A percentile compares a stretch with the other conserved stretches of the same genome.
These are phyloP conservation scores for Pyrenochaeta sp. DNA, from an alignment of 2,329 filamentous ascomycete genomes.

Conservation along the genomic window DNA sequence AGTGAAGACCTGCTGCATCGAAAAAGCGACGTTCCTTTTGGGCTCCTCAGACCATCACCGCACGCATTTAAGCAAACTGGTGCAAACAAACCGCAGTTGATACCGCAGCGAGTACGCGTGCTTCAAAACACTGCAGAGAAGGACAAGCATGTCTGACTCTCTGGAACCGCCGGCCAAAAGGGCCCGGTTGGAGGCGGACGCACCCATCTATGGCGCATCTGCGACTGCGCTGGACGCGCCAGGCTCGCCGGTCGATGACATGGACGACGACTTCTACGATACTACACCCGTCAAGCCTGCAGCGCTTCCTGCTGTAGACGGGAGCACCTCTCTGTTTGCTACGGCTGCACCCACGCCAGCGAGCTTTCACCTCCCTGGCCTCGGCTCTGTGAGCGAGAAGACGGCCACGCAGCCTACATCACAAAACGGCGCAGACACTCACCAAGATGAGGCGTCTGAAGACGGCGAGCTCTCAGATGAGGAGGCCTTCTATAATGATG, in stretches of 20 bases:
- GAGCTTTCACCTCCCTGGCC: slow-evolving; percentile 45
- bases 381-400: slow-evolving; percentile 41
- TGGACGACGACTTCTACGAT: slow-evolving; percentile 52
- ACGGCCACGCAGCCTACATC: slow-evolving; percentile 27
- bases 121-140: slow-evolving; percentile 35
- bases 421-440: slow-evolving; percentile 22
- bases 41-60: slow-evolving; percentile 29
- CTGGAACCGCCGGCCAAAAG: slow-evolving; percentile 53
- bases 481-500: slow-evolving; percentile 40
- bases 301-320: slow-evolving; percentile 27
- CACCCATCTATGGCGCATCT: slow-evolving; percentile 43
- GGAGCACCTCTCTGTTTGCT: slow-evolving; percentile 24
- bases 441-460: slow-evolving; percentile 31
- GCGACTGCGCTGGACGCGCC: slow-evolving; percentile 47
- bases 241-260: slow-evolving; percentile 50
- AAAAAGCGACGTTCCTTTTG: slow-evolving; percentile 37
- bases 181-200: slow-evolving; percentile 50
- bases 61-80: slow-evolving; percentile 36
- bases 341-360: slow-evolving; percentile 35
- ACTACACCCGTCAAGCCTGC: slow-evolving; percentile 40
- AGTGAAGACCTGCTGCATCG: slow-evolving; percentile 20
- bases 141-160: slow-evolving; percentile 44
- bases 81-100: slow-evolving; percentile 38
- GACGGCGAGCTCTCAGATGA: slow-evolving; percentile 47
- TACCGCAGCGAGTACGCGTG: slow-evolving; percentile 35